These are phyloP conservation scores for Cadophora luteo-olivacea DNA, from an alignment of 2,329 filamentous ascomycete species.

Conservation along the genomic window DNA sequence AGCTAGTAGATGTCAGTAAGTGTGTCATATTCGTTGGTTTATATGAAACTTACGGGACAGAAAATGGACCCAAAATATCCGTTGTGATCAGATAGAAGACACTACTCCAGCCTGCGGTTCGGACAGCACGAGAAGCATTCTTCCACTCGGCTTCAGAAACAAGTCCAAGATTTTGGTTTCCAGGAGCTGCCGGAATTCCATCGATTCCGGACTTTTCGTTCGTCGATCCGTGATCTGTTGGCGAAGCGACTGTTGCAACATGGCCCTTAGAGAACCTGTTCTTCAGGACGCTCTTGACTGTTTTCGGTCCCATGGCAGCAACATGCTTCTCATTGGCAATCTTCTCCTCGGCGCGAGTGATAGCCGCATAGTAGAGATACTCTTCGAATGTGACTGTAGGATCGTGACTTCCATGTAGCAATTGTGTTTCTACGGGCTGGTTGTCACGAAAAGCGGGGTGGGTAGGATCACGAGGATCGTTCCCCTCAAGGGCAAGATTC, in stretches of 20 bases:
- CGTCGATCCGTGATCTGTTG: conserved; percentile 18
- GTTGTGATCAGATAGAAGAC: conserved; percentile 47
- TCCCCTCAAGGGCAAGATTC: conserved; percentile 37
- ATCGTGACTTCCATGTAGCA: conserved; percentile 40
- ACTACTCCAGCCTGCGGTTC: conserved; percentile 54
- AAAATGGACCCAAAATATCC: conserved; percentile 37
- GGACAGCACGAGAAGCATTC: conserved; percentile 52
- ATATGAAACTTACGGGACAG: conserved; percentile 31
- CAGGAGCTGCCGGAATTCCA: conserved; percentile 20
- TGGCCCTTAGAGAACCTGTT: conserved; percentile 36
- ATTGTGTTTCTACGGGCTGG: conserved; percentile 31
- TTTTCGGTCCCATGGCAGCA: conserved; percentile 30
- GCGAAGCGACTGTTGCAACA: conserved; percentile 15
- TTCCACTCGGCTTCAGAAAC: conserved; percentile 53
- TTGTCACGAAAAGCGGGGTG: conserved; percentile 23
- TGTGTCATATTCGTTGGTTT: conserved; percentile 33
- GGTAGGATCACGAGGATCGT: conserved; percentile 36
- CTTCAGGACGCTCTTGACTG: conserved; percentile 33
- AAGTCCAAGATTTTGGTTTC: conserved; percentile 21
- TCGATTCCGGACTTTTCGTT: conserved; percentile 27
- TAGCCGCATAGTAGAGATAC: conserved; percentile 46
- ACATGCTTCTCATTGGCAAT: conserved; percentile 33
- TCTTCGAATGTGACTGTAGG: conserved; percentile 45
- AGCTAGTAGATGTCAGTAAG: conserved; percentile 40
- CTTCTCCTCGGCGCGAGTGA: conserved; percentile 45